A percentile compares a stretch with the other conserved stretches of the same genome.
Conservation (phyloP, 2,329 filamentous ascomycete species). For the Cordyceps cicadae region DNA sequence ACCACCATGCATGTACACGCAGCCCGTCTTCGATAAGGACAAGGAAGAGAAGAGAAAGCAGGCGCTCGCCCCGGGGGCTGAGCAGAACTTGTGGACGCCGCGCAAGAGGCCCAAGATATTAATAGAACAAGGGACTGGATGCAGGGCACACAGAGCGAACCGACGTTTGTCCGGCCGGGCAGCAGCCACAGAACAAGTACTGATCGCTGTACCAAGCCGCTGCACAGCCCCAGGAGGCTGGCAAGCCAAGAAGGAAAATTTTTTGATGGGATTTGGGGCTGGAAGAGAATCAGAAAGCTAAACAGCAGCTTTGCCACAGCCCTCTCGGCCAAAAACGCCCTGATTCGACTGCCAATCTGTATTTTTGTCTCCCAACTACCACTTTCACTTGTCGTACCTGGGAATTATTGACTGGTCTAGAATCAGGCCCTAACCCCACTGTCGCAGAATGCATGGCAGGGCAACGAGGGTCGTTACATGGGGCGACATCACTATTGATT, state of each 20-base stretch:
- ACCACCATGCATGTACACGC: not conserved
- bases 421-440: not conserved
- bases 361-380: too few relatives aligned
- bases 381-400: not conserved
- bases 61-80: not conserved
- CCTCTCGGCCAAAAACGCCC: too few relatives aligned
- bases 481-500: not conserved
- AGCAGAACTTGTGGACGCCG: not conserved
- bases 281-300: too few relatives aligned
- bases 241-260: too few relatives aligned
- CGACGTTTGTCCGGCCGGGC: not conserved
- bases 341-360: not conserved
- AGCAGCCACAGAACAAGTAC: not conserved
- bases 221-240: not conserved
- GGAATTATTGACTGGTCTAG: not conserved
- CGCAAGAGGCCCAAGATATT: not conserved
- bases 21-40: not conserved
- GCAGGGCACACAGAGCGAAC: not conserved
- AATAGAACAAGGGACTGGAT: not conserved
- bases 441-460: not conserved
- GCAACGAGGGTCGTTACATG: not conserved
- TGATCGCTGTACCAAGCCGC: not conserved
- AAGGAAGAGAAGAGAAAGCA: not conserved
- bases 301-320: too few relatives aligned
- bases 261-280: too few relatives aligned